A percentile compares a stretch with the other conserved stretches of the same genome.
phyloP scores from a whole-genome alignment of 164 flowering plant species.

The Nymphaea colorata region DNA sequence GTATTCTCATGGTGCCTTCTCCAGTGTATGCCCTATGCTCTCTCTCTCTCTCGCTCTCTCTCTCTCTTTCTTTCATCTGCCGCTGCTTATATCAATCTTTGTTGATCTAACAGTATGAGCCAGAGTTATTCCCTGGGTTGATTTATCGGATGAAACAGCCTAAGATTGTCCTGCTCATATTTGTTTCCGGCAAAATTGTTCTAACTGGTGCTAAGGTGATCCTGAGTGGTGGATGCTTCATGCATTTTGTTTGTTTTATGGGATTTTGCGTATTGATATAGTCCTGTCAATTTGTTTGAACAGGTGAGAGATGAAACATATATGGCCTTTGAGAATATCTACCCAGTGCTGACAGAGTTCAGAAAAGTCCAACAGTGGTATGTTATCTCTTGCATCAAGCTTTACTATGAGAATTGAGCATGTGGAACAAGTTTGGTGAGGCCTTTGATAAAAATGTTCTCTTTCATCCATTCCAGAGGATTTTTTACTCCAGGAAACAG shows the following conservation, averaged over 20 bases:
- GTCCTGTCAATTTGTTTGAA: background rate
- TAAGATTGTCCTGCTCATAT: conserved; percentile 77
- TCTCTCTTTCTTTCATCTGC: background rate
- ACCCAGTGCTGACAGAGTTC: conserved; percentile 73
- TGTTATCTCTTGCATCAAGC: background rate
- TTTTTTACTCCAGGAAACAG: no score
- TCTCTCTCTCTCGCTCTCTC: background rate
- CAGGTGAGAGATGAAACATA: conserved; percentile 74
- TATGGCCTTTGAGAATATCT: conserved; percentile 75
- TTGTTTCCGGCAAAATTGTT: conserved; percentile 89
- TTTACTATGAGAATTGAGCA: no score
- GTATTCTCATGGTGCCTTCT: conserved; percentile 71
- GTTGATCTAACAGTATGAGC: conserved; percentile 59
- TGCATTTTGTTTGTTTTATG: no score
- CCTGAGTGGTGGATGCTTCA: no score
- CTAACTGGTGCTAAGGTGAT: conserved; percentile 83
- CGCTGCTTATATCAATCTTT: background rate
- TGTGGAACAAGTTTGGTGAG: no score
- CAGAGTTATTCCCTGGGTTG: conserved; percentile 88
- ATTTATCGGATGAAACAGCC: conserved; percentile 96
- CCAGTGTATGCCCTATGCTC: conserved; percentile 42
- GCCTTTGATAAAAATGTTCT: no score
- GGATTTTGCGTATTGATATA: no score
- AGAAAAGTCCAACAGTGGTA: conserved; percentile 59
- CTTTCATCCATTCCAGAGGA: no score